A percentile compares a stretch with the other conserved stretches of the same genome.
Conservation (phyloP, 179 eudicot genomes). For the Silene noctiflora region DNA sequence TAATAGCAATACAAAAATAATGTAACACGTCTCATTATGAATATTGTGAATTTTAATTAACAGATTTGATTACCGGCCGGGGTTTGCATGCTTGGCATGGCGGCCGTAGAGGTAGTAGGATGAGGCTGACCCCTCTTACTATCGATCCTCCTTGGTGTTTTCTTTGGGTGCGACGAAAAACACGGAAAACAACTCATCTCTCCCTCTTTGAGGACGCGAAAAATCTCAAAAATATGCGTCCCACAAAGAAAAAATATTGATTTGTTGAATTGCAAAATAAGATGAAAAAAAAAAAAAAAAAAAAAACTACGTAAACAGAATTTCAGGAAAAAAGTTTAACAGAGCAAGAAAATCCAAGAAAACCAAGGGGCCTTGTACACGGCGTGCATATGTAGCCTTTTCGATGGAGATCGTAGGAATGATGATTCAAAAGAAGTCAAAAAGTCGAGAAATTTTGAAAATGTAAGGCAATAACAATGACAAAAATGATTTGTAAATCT, state of each 20-base stretch:
- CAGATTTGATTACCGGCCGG: constrained; percentile 32
- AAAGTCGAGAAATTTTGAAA: neutral
- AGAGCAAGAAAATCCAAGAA: constrained; percentile 11
- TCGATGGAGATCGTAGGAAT: neutral
- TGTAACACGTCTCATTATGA: too few relatives aligned
- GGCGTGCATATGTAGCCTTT: too few relatives aligned
- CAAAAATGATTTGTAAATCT: neutral
- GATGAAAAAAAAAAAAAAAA: too few relatives aligned
- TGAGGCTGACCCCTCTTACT: constrained; percentile 29
- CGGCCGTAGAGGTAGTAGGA: constrained; percentile 20
- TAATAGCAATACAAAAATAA: neutral
- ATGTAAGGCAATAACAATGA: constrained; percentile 5
- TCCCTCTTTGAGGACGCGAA: neutral
- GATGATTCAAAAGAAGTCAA: neutral
- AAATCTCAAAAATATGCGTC: neutral
- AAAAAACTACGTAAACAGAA: too few relatives aligned
- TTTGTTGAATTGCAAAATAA: too few relatives aligned
- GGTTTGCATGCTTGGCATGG: constrained; percentile 28
- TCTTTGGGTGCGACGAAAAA: constrained; percentile 62
- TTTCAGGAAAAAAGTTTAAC: too few relatives aligned
- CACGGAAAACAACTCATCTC: constrained; percentile 74
- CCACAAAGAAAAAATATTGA: too few relatives aligned
- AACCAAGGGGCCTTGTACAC: constrained; percentile 13
- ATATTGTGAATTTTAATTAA: neutral
- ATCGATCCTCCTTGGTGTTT: constrained; percentile 32